phyloP scores from a whole-genome alignment of 2,329 filamentous ascomycete species.

The Trichophaea hybrida region DNA sequence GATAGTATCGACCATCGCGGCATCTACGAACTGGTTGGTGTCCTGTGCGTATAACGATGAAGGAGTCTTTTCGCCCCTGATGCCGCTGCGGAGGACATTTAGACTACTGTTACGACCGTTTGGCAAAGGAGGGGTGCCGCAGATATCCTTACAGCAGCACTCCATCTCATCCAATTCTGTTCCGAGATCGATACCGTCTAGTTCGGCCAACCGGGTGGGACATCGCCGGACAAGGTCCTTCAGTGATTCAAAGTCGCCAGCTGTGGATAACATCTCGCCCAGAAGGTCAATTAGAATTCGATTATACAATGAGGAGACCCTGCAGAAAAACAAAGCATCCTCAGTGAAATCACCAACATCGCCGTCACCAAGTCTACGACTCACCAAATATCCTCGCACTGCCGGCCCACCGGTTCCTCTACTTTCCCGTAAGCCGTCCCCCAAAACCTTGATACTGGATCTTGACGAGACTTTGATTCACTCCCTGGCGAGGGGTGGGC shows the following conservation, averaged over 20 bases:
- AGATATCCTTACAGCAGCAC: neutral
- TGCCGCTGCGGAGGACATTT: slow-evolving; percentile 40
- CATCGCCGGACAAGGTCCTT: slow-evolving; percentile 52
- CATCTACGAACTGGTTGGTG: slow-evolving; percentile 68
- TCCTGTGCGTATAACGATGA: slow-evolving; percentile 70
- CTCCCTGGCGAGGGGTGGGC: slow-evolving; percentile 89
- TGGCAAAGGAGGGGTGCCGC: neutral
- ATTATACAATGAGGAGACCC: slow-evolving; percentile 63
- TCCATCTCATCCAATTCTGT: neutral
- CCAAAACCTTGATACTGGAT: slow-evolving; percentile 90
- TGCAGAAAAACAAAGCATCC: slow-evolving; percentile 58
- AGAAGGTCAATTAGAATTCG: slow-evolving; percentile 83
- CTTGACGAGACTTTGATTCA: slow-evolving; percentile 96
- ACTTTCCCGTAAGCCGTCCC: slow-evolving; percentile 77
- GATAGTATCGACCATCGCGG: slow-evolving; percentile 61
- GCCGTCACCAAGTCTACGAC: slow-evolving; percentile 48
- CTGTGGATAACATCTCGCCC: slow-evolving; percentile 50
- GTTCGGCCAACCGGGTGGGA: slow-evolving; percentile 28
- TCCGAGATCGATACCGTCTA: neutral
- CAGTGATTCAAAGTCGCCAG: slow-evolving; percentile 27
- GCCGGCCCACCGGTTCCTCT: slow-evolving; percentile 80
- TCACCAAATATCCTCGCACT: slow-evolving; percentile 82
- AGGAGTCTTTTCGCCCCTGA: slow-evolving; percentile 62
- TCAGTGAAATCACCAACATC: slow-evolving; percentile 91
- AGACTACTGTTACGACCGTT: neutral